Evolutionary conservation across 352 stramenopile species (phyloP).

Genomic region (Phytopythium oedochilum): DNA sequence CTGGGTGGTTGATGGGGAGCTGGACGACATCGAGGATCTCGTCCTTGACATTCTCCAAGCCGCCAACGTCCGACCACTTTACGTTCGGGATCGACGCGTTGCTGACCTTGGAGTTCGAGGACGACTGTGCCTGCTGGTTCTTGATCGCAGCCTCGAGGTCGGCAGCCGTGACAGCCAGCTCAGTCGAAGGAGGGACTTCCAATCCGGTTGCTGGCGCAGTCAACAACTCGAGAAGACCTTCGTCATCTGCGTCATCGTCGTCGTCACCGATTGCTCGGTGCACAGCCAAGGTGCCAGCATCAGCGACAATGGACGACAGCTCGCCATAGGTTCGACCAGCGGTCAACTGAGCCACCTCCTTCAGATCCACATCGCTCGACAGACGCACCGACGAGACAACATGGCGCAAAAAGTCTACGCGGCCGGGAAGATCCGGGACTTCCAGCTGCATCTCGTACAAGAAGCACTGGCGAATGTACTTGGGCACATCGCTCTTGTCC

Average conservation of each 20-base stretch:
- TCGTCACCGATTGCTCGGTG: conserved; percentile 29
- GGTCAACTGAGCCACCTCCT: conserved; percentile 57
- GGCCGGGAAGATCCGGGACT: conserved; percentile 45
- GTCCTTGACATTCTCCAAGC: conserved; percentile 97
- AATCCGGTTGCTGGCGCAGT: not conserved
- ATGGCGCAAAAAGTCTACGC: conserved; percentile 53
- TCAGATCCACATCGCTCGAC: conserved; percentile 42
- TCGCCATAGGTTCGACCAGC: conserved; percentile 75
- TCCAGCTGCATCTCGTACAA: conserved; percentile 73
- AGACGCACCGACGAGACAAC: conserved; percentile 29
- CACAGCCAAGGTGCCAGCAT: conserved; percentile 48
- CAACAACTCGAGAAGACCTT: conserved; percentile 18
- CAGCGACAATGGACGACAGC: conserved; percentile 54
- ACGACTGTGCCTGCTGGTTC: conserved; percentile 62
- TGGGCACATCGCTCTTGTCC: conserved; percentile 69
- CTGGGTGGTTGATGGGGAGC: conserved; percentile 77
- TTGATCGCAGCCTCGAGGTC: conserved; percentile 60
- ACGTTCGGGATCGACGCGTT: conserved; percentile 91
- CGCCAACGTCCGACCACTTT: conserved; percentile 98
- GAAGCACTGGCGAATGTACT: conserved; percentile 80
- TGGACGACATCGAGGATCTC: conserved; percentile 92
- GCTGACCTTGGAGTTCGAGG: conserved; percentile 46
- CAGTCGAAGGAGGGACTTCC: not conserved
- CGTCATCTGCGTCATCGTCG: conserved; percentile 13
- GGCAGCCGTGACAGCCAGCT: conserved; percentile 19